A percentile compares a stretch with the other conserved stretches of the same genome.
These are phyloP conservation scores for Phyllosticta citriasiana DNA, from an alignment of 2,329 filamentous ascomycete species.

Conservation along the genomic window DNA sequence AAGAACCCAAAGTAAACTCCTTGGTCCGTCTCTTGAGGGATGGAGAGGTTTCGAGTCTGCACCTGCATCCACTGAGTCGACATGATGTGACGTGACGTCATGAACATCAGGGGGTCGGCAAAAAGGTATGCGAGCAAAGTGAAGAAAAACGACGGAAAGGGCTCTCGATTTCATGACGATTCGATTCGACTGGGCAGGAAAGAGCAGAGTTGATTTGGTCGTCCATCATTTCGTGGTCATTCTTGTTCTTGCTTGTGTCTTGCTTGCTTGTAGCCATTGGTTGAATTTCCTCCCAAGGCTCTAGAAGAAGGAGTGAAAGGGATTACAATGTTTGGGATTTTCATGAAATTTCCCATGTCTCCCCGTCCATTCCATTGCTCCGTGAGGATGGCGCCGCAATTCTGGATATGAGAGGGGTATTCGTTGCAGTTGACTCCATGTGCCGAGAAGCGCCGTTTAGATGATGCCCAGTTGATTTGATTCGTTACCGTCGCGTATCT, in stretches of 20 bases:
- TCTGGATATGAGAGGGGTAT: not conserved
- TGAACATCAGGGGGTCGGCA: not conserved
- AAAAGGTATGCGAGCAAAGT: not conserved
- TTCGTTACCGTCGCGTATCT: conserved; percentile 1
- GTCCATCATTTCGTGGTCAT: not conserved
- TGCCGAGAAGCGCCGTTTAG: conserved; percentile 8
- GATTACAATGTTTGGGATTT: not conserved
- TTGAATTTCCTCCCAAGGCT: too few relatives aligned
- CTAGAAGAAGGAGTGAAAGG: too few relatives aligned
- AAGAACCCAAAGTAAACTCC: not conserved
- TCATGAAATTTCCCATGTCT: not conserved
- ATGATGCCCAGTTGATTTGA: conserved; percentile 6
- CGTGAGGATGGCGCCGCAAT: not conserved
- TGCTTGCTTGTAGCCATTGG: too few relatives aligned
- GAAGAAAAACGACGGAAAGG: not conserved
- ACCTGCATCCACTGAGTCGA: not conserved
- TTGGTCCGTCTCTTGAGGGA: not conserved
- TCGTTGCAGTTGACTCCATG: not conserved
- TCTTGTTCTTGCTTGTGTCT: not conserved
- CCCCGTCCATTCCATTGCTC: not conserved
- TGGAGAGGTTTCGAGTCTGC: not conserved
- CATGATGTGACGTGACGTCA: too few relatives aligned
- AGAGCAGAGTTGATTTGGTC: not conserved
- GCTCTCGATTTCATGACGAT: not conserved
- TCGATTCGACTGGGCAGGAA: not conserved